Evolutionary conservation across 2,329 filamentous ascomycete species (phyloP).

Genomic region (Trichoderma oligosporum): DNA sequence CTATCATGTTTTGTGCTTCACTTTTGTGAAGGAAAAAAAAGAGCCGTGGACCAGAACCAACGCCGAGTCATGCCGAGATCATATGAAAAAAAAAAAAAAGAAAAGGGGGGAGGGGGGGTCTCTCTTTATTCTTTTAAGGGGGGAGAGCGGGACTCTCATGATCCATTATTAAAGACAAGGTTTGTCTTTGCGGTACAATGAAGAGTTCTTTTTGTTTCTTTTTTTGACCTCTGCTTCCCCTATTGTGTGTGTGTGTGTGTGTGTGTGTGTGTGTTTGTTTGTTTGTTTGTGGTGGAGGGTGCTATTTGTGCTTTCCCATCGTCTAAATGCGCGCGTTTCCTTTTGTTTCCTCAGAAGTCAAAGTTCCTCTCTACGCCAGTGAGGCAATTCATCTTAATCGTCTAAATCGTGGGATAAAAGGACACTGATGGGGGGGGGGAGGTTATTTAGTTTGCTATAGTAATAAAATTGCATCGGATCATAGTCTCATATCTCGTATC

Average conservation of each 20-base stretch:
- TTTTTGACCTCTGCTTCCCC: no score
- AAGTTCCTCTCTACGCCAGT: neutral
- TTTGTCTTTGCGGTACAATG: no score
- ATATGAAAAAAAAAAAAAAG: neutral
- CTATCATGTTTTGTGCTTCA: constrained; percentile 6
- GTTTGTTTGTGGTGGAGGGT: neutral
- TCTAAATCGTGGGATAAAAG: constrained; percentile 3
- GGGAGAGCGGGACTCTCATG: no score
- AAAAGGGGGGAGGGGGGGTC: no score
- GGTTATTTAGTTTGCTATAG: neutral
- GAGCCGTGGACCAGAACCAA: neutral
- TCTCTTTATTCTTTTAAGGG: no score
- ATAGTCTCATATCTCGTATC: constrained; percentile 16
- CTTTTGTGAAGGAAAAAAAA: neutral
- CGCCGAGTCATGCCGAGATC: constrained; percentile 7
- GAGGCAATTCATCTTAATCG: constrained; percentile 9
- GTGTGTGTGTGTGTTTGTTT: neutral
- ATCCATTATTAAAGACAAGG: no score
- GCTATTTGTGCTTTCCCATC: constrained; percentile 1
- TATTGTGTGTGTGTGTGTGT: neutral
- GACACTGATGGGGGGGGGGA: no score
- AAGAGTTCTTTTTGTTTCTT: no score
- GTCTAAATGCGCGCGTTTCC: constrained; percentile 3
- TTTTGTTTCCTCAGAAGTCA: neutral
- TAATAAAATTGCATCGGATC: constrained; percentile 1